phyloP scores from a whole-genome alignment of 345 rosid species.

The Eucalyptus caleyi region DNA sequence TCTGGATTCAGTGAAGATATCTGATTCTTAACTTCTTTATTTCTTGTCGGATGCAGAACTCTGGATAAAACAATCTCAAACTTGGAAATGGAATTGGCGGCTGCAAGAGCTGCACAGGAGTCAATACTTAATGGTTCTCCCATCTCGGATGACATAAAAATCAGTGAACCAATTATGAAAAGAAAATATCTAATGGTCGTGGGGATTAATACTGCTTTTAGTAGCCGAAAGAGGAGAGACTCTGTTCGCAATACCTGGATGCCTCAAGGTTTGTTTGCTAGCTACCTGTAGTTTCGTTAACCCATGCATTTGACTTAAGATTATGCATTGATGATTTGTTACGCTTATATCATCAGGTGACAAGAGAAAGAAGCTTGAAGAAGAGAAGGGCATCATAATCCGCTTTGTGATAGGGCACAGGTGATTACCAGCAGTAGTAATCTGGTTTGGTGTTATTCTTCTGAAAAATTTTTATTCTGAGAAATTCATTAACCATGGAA shows the following conservation, averaged over 20 bases:
- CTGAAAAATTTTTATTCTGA: background rate
- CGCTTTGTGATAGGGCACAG: constrained; percentile 98
- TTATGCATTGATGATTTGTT: background rate
- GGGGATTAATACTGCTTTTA: constrained; percentile 90
- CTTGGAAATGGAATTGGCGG: constrained; percentile 77
- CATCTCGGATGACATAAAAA: constrained; percentile 40
- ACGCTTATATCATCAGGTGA: constrained; percentile 28
- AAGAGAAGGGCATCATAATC: constrained; percentile 91
- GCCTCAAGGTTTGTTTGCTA: constrained; percentile 69
- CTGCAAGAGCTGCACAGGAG: constrained; percentile 82
- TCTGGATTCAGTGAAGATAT: background rate
- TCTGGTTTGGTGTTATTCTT: background rate
- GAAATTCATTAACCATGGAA: background rate
- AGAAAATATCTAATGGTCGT: constrained; percentile 83
- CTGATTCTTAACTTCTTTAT: background rate
- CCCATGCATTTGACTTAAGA: background rate
- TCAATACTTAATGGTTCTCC: constrained; percentile 79
- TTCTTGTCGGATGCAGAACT: constrained; percentile 27
- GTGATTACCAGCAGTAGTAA: constrained; percentile 9
- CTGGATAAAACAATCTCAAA: constrained; percentile 69
- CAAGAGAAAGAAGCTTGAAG: constrained; percentile 80
- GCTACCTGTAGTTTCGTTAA: background rate
- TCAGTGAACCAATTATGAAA: constrained; percentile 27
- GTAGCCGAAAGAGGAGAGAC: constrained; percentile 92
- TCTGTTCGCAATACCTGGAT: constrained; percentile 95